Base-by-base conservation (phyloP, 768 basidiomycete species). In the Hebeloma cylindrosporum region DNA sequence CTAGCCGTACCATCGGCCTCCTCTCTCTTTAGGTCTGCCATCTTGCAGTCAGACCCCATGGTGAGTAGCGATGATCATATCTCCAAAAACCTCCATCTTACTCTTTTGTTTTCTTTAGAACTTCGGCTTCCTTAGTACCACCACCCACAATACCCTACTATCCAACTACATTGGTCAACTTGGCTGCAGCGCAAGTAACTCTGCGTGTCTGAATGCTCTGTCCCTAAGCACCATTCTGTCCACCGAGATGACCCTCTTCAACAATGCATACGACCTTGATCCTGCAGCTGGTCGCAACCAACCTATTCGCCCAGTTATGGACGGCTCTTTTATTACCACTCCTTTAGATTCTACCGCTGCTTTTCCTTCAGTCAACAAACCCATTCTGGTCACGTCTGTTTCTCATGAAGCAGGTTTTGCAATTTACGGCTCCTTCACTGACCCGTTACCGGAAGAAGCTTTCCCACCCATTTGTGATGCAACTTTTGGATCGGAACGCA, bases 1-100 rank as follows among this genome's bases (percentile, higher is more conserved):
- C 74, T 93, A 29, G 87, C 83, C 9, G 71, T 72, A 2, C 87
- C 91, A 2, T 79, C 82, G 2, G 90, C 83, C 0, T 73, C 78
- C 16, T 71, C 77, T 1, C 69, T 92, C 38, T 94, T 94, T 72
- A 70, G 75, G 45, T 84, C 78, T 40, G 88, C 83, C 0, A 90
- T 92, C 45, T 59, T 93, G 14, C 90, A 94, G 42, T 92, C 89
- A 0, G 93, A 93, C 57, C 87, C 92, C 2, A 88, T 93, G 80
- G 88, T 85, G 54, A 45, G 75, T 57, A 16, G 20, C 22, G 23
- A 28, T 43, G 5, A 22, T 34, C 25, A 17, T 8, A 29, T 18
- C 13, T 9, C 5, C 27, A 20, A 14, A 22, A 9, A 4, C 4
- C 6, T 2, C 11, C 7, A 10, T 23, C 18, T 11, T 9, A 39